Evolutionary conservation across 1,284 basidiomycete genomes (phyloP).

Genomic region (Apiotrichum mycotoxinovorans): DNA sequence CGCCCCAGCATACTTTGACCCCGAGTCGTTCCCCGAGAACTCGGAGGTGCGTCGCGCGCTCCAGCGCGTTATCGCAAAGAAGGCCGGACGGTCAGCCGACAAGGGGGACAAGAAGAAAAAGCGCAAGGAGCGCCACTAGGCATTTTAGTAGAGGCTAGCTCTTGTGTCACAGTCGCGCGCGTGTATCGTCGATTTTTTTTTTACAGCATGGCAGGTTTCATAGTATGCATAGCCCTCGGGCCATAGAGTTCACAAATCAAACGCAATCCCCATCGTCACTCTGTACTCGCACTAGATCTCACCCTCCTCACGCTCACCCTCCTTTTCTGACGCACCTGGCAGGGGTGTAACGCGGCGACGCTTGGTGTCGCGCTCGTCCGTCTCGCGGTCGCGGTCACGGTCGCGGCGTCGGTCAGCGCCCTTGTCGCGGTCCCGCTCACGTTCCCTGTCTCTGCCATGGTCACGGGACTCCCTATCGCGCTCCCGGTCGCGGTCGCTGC

Average conservation of each 20-base stretch:
- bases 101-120: slow-evolving; percentile 33
- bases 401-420: slow-evolving; percentile 5
- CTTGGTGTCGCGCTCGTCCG: slow-evolving; percentile 27
- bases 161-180: background rate
- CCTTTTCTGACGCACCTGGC: slow-evolving; percentile 1
- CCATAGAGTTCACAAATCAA: slow-evolving; percentile 1
- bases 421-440: slow-evolving; percentile 19
- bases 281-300: slow-evolving; percentile 11
- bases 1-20: slow-evolving; percentile 67
- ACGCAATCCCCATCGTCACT: background rate
- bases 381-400: slow-evolving; percentile 2
- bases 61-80: slow-evolving; percentile 35
- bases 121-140: slow-evolving; percentile 28
- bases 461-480: slow-evolving; percentile 10
- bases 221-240: slow-evolving; percentile 14
- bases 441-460: slow-evolving; percentile 21
- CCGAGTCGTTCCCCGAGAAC: slow-evolving; percentile 40
- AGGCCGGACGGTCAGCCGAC: slow-evolving; percentile 19
- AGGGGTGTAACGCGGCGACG: slow-evolving; percentile 14
- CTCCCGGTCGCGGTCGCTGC: slow-evolving; percentile 2
- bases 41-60: slow-evolving; percentile 42
- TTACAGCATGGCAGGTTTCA: slow-evolving; percentile 5
- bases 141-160: background rate
- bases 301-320: slow-evolving; percentile 19
- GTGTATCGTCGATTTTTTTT: slow-evolving; percentile 1